phyloP scores from a whole-genome alignment of 2,329 filamentous ascomycete genomes.

The Xylaria sp. region DNA sequence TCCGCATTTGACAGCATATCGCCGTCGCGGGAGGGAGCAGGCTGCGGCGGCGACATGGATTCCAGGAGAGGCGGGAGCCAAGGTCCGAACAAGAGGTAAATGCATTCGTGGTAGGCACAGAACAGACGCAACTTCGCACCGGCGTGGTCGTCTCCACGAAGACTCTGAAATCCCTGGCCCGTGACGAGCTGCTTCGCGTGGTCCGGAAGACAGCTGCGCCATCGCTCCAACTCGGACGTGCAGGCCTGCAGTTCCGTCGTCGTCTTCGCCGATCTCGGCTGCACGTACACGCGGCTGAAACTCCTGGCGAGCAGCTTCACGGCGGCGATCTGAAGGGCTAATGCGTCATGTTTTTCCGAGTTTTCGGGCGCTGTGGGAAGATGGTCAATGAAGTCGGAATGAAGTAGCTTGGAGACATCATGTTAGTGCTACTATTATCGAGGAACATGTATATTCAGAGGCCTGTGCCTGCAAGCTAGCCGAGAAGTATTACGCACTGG shows the following conservation, averaged over 20 bases:
- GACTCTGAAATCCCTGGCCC: conserved; percentile 5
- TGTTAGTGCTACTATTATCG: not conserved
- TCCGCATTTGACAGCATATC: not conserved
- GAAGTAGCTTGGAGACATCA: not conserved
- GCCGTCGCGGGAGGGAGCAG: not conserved
- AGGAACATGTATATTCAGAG: not conserved
- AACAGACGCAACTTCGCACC: conserved; percentile 18
- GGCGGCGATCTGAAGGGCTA: not conserved
- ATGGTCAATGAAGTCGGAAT: not conserved
- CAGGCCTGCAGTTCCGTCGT: conserved; percentile 1
- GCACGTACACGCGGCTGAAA: not conserved
- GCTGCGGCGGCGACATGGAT: conserved; percentile 6
- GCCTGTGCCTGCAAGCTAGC: not conserved
- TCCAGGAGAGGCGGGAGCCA: conserved; percentile 18
- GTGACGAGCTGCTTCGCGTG: conserved; percentile 11
- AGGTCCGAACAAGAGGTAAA: conserved; percentile 17
- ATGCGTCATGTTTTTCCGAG: not conserved
- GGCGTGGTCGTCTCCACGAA: conserved; percentile 10
- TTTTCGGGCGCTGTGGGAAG: not conserved
- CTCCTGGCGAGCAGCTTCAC: not conserved
- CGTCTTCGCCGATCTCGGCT: not conserved
- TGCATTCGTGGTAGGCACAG: conserved; percentile 21
- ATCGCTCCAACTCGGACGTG: conserved; percentile 5
- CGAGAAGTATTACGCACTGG: not conserved
- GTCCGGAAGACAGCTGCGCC: conserved; percentile 11